phyloP scores from a whole-genome alignment of 345 rosid species.

The Salix arbutifolia region DNA sequence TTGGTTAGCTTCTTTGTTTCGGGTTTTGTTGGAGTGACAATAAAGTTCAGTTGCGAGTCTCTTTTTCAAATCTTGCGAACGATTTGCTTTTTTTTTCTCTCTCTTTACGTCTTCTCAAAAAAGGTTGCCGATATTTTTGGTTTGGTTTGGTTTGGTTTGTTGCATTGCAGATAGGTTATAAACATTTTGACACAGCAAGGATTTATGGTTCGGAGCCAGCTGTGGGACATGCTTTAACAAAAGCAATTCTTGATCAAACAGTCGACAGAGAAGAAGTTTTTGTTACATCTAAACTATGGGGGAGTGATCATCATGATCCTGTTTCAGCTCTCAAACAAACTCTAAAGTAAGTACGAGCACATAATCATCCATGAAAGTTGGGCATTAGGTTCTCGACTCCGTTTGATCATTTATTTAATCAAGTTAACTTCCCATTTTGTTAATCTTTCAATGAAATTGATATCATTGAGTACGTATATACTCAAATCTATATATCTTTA shows the following conservation, averaged over 20 bases:
- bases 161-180: slow-evolving; percentile 61
- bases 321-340: slow-evolving; percentile 60
- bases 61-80: too few species aligned
- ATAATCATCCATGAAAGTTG: neutral
- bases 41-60: too few species aligned
- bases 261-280: slow-evolving; percentile 61
- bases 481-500: neutral
- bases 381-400: neutral
- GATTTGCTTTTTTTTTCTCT: too few species aligned
- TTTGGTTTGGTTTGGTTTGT: neutral
- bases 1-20: too few species aligned
- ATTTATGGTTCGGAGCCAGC: slow-evolving; percentile 83
- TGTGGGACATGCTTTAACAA: slow-evolving; percentile 58
- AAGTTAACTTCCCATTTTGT: neutral
- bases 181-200: slow-evolving; percentile 86
- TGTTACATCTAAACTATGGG: slow-evolving; percentile 84
- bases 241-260: slow-evolving; percentile 36
- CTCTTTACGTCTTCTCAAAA: too few species aligned
- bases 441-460: neutral
- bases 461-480: too few species aligned
- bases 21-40: too few species aligned
- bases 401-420: neutral
- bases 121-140: too few species aligned
- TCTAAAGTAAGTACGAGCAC: slow-evolving; percentile 36
- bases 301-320: slow-evolving; percentile 77